Percentiles rank a stretch among this genome's conserved stretches.
phyloP scores from a whole-genome alignment of 129 eudicot species.

The Lactuca saligna region DNA sequence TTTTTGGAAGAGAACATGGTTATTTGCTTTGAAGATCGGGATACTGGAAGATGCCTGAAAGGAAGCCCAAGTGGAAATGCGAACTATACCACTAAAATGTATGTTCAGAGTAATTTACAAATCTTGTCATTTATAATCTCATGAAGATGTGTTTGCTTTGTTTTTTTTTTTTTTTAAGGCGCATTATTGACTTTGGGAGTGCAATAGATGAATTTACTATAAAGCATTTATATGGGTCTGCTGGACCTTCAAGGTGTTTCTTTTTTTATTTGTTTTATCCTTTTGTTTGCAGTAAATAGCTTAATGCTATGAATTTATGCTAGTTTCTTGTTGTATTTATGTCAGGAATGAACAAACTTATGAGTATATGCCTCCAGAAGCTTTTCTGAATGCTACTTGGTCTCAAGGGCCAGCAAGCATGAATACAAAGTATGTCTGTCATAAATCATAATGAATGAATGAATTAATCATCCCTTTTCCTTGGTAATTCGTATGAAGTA shows the following conservation, averaged over 20 bases:
- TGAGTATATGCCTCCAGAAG: slow-evolving; percentile 98
- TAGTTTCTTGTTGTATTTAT: slow-evolving; percentile 14
- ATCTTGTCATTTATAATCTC: slow-evolving; percentile 5
- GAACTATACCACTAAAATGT: slow-evolving; percentile 72
- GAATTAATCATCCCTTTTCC: not conserved
- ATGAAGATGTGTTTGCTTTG: slow-evolving; percentile 14
- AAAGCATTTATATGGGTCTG: slow-evolving; percentile 74
- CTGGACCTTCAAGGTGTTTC: slow-evolving; percentile 91
- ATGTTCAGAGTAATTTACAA: slow-evolving; percentile 26
- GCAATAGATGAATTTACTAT: slow-evolving; percentile 79
- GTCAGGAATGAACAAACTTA: slow-evolving; percentile 93
- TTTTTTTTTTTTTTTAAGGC: slow-evolving; percentile 52
- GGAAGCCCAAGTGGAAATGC: slow-evolving; percentile 60
- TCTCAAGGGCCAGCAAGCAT: slow-evolving; percentile 59
- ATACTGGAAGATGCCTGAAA: slow-evolving; percentile 81
- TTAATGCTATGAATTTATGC: slow-evolving; percentile 2
- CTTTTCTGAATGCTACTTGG: slow-evolving; percentile 87
- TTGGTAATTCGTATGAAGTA: not conserved
- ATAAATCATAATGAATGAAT: not conserved
- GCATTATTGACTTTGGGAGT: slow-evolving; percentile 95
- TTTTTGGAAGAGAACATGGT: slow-evolving; percentile 86
- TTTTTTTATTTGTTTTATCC: slow-evolving; percentile 1
- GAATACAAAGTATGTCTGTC: slow-evolving; percentile 57
- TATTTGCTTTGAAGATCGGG: slow-evolving; percentile 85
- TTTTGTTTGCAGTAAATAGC: not conserved